Evolutionary conservation across 768 basidiomycete species (phyloP).

Genomic region (Rubroboletus satanas): DNA sequence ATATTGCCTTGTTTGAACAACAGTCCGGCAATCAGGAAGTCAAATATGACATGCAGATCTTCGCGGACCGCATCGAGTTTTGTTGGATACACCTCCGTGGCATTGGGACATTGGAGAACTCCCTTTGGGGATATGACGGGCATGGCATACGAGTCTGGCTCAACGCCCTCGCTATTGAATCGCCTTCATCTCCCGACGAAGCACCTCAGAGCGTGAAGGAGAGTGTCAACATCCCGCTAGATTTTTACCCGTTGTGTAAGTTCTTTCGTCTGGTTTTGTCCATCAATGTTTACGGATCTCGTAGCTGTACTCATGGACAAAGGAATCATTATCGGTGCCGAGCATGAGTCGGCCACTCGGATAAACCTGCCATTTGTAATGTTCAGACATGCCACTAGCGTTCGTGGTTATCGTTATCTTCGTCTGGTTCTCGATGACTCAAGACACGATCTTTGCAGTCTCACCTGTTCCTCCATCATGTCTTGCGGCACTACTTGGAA

Average conservation of each 20-base stretch:
- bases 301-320: conserved; percentile 98
- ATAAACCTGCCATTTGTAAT: conserved; percentile 81
- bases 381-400: conserved; percentile 88
- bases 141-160: conserved; percentile 89
- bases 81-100: conserved; percentile 98
- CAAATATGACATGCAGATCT: conserved; percentile 95
- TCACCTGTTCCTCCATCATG: conserved; percentile 89
- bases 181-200: conserved; percentile 38
- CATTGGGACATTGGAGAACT: conserved; percentile 91
- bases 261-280: conserved; percentile 5
- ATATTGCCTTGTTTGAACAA: background rate
- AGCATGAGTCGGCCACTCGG: conserved; percentile 78
- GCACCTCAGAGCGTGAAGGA: conserved; percentile 66
- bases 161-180: conserved; percentile 89
- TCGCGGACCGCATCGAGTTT: conserved; percentile 95
- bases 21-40: conserved; percentile 85
- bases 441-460: conserved; percentile 49
- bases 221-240: conserved; percentile 86
- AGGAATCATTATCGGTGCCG: conserved; percentile 95
- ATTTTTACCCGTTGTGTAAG: conserved; percentile 94
- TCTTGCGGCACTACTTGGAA: conserved; percentile 79
- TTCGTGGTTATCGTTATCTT: conserved; percentile 36
- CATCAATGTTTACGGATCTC: conserved; percentile 1
- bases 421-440: background rate
- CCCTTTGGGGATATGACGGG: conserved; percentile 96